These are phyloP conservation scores for Citrus reticulata DNA, from an alignment of 345 rosid species.

Conservation along the genomic window DNA sequence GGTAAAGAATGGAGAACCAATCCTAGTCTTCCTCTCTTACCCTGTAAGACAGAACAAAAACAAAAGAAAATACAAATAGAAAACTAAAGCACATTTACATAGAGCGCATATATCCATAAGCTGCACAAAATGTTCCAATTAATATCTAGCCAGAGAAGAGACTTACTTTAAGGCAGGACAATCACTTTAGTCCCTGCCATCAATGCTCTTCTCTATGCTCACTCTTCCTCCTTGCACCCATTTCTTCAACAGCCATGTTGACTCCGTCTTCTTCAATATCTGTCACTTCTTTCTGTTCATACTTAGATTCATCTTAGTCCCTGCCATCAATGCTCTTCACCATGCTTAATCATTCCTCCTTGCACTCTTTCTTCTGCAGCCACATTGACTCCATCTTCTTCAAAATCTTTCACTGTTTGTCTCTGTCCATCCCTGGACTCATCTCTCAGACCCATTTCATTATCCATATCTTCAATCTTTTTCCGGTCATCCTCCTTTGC, in stretches of 20 bases:
- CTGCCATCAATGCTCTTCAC: constrained; percentile 20
- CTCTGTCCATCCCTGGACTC: constrained; percentile 6
- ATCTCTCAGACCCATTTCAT: constrained; percentile 12
- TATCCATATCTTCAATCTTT: constrained; percentile 14
- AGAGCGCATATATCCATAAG: constrained; percentile 6
- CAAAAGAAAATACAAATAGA: neutral
- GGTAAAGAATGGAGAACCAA: neutral
- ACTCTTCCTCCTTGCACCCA: neutral
- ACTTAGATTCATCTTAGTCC: constrained; percentile 16
- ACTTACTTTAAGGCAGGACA: constrained; percentile 23
- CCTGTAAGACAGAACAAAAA: constrained; percentile 9
- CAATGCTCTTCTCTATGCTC: neutral
- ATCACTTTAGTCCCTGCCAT: constrained; percentile 9
- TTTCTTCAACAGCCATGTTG: neutral
- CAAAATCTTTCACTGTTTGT: neutral
- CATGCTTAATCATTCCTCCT: neutral
- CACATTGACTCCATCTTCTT: neutral
- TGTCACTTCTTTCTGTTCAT: neutral
- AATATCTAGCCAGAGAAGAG: constrained; percentile 25
- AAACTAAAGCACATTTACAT: constrained; percentile 11
- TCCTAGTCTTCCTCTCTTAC: neutral
- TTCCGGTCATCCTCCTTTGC: constrained; percentile 7
- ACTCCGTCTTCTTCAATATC: neutral
- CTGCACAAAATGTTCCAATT: constrained; percentile 17
- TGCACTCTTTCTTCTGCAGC: neutral